Conservation (phyloP, 495 filamentous ascomycete species). For the Tuber microsphaerosporum region DNA sequence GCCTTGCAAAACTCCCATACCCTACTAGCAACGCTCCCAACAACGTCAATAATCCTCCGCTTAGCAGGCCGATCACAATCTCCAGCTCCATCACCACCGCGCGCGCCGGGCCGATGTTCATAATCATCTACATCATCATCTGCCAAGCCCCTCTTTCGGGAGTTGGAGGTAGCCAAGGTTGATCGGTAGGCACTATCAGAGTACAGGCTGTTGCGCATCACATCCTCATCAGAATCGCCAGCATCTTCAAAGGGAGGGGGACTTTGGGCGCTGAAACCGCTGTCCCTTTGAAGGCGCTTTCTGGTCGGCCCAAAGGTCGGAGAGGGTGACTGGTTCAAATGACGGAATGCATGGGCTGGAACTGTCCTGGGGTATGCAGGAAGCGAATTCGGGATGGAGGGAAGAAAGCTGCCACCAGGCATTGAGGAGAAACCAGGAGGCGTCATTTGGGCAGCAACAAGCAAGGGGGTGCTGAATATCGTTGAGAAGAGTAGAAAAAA, state of each 20-base stretch:
- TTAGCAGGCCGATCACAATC: constrained; percentile 28
- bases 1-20: constrained; percentile 41
- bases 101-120: not conserved
- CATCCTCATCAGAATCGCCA: constrained; percentile 33
- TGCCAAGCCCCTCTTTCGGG: constrained; percentile 32
- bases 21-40: constrained; percentile 38
- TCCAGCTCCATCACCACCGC: constrained; percentile 8
- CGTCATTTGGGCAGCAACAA: constrained; percentile 6
- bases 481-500: not conserved
- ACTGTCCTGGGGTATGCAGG: constrained; percentile 20
- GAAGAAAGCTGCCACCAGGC: constrained; percentile 27
- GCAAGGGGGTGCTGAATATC: not conserved
- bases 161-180: constrained; percentile 16
- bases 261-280: constrained; percentile 17
- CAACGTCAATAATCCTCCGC: constrained; percentile 40
- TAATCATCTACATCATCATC: constrained; percentile 33
- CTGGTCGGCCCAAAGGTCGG: constrained; percentile 27
- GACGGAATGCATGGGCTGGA: constrained; percentile 12
- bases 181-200: constrained; percentile 36
- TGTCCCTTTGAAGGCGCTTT: constrained; percentile 27
- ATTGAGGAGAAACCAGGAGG: constrained; percentile 12
- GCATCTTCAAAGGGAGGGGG: constrained; percentile 14
- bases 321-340: constrained; percentile 28
- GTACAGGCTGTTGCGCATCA: constrained; percentile 38
- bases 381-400: constrained; percentile 32